Base-by-base conservation (phyloP, 169 alveolate species). In the Eimeria acervulina region DNA sequence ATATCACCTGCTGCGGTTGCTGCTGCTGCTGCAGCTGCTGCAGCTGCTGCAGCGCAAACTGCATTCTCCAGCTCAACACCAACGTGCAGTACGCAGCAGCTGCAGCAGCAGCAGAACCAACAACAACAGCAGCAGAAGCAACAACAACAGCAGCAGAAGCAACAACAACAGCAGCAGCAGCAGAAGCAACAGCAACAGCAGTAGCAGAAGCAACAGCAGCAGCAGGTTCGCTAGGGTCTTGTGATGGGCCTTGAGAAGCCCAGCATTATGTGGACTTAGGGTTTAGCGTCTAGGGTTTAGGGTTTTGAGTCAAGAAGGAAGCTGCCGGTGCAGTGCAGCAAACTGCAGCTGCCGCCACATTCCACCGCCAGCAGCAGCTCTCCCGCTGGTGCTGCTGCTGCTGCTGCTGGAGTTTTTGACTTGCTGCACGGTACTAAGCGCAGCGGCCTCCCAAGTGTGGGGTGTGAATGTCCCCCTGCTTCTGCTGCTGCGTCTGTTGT, bases 261-360 rank as follows among this genome's bases (percentile, higher is more conserved):
- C 12, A 7, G 12, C 5, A 12, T 47, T 7, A 5, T 12, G 5
- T 5, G 55, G 55, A 12, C 12, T 47, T 47, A 47, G 55, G 55
- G 55, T 47, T 47, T 47, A 47, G 55, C 19, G 55, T 47, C 12
- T 47, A 47, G 55, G 55, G 55, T 47, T 47, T 47, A 47, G 55
- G 55, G 55, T 47, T 47, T 47, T 47, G 5, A 47, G 55, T 47
- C 55, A 47, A 47, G 55, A 47, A 47, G 5, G 12, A 47, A 47
- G 12, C 55, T 47, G 55, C 36, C 78, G 36, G 78, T 66, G 21
- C 78, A 66, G 28, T 66, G 78, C 78, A 66, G 78, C 78, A 66
- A 47, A 47, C 55, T 47, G 55, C 55, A 47, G 55, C 55, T 47
- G 55, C 55, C 55, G 55, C 55, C 12, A 12, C 55, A 47, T 47